Conservation (phyloP, 176 grass and related monocot genomes). For the Zizania latifolia region DNA sequence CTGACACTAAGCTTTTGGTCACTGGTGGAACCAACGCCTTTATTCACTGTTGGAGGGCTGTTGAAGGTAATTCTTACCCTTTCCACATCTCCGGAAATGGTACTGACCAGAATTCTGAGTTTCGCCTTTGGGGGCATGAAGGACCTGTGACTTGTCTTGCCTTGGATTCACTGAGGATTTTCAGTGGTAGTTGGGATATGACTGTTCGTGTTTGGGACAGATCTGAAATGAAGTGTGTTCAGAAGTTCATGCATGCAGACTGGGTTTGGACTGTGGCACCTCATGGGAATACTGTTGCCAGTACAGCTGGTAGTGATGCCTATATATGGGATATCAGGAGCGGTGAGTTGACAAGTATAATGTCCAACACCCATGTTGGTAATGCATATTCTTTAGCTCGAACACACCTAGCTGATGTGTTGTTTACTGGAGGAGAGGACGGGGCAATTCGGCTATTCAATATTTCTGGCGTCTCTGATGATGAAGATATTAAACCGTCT, state of each 20-base stretch:
- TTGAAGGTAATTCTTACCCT: slow-evolving; percentile 52
- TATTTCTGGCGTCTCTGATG: slow-evolving; percentile 28
- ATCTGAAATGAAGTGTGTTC: slow-evolving; percentile 65
- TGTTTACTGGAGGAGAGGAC: slow-evolving; percentile 91
- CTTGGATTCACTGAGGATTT: slow-evolving; percentile 70
- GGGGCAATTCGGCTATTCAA: slow-evolving; percentile 68
- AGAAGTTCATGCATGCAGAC: slow-evolving; percentile 72
- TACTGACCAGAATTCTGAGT: slow-evolving; percentile 45
- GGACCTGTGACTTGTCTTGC: slow-evolving; percentile 88
- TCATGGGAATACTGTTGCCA: slow-evolving; percentile 64
- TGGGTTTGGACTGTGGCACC: slow-evolving; percentile 78
- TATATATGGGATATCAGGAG: slow-evolving; percentile 74
- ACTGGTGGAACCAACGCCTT: slow-evolving; percentile 77
- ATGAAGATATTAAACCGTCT: slow-evolving; percentile 57
- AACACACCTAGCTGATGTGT: slow-evolving; percentile 48
- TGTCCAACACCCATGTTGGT: slow-evolving; percentile 71
- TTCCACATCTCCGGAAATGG: slow-evolving; percentile 51
- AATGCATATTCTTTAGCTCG: slow-evolving; percentile 64
- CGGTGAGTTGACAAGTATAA: slow-evolving; percentile 43
- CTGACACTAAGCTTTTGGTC: slow-evolving; percentile 70
- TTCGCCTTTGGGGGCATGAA: slow-evolving; percentile 90
- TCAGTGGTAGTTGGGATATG: slow-evolving; percentile 96
- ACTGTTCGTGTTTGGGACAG: slow-evolving; percentile 83
- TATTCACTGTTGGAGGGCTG: slow-evolving; percentile 80
- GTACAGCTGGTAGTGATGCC: slow-evolving; percentile 67